Base-by-base conservation (phyloP, 805 yeast species). In the Cyberlindnera amylophila region DNA sequence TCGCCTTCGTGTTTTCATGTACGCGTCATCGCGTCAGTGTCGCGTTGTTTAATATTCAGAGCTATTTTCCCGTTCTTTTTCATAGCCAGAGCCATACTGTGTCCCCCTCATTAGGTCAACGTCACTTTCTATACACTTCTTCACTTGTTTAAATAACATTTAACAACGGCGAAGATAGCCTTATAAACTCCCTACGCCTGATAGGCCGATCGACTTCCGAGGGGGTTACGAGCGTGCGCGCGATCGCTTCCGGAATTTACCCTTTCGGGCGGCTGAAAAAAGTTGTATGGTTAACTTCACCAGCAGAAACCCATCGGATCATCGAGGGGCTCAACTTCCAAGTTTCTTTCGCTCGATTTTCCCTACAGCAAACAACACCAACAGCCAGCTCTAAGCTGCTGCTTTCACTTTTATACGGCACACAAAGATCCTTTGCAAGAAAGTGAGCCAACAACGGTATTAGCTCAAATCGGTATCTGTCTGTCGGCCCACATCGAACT, bases 261-360 rank as follows among this genome's bases (percentile, higher is more conserved):
- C 39, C 19, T 31, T 32, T 39, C 15, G 19, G 42, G 37, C 24
- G 7, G n/a, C 19, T 12, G 41, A 34, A 42, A 42, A 42, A 37
- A 29, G 31, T 16, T 21, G 36, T 21, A 27, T 19, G 29, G 24
- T 21, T 21, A 33, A 19, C 18, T 18, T 16, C n/a, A 19, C 11
- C 18, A 33, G 28, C 16, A 10, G 12, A 24, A 15, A 34, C 30
- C 29, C 42, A 39, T 39, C 42, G 38, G 42, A 39, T 39, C 42
- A 39, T 39, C 34, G 21, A 6, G 21, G 8, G 16, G 27, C n/a
- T 17, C n/a, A 21, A n/a, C 9, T 17, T 21, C 28, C 28, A 21
- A 21, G 24, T 9, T 21, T 9, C 9, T 21, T 21, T 21, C 9
- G 24, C 24, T 21, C 6, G 24, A 21, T 21, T 9, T 9, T 21